Conservation (phyloP, 306 rosid genomes). For the Abrus precatorius region DNA sequence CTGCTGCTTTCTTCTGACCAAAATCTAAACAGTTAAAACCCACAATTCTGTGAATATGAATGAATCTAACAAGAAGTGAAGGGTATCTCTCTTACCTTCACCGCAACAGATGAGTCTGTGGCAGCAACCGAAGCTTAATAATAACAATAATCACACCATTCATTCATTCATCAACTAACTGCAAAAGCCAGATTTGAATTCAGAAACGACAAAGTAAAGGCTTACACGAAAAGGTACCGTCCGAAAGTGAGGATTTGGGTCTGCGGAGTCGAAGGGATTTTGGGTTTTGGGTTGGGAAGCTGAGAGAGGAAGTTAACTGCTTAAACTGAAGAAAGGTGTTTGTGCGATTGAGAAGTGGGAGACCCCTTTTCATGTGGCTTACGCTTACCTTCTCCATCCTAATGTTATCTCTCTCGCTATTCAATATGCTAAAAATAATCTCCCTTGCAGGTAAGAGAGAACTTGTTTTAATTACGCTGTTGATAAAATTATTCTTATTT, state of each 20-base stretch:
- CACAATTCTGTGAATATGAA: background rate
- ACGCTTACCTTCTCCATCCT: slow-evolving; percentile 20
- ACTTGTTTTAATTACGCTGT: too few relatives aligned
- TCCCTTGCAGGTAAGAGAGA: too few relatives aligned
- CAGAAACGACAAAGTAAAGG: background rate
- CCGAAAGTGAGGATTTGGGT: slow-evolving; percentile 49
- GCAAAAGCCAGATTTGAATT: background rate
- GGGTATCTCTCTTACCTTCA: slow-evolving; percentile 72
- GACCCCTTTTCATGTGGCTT: slow-evolving; percentile 18
- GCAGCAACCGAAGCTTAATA: slow-evolving; percentile 54
- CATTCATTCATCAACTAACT: background rate
- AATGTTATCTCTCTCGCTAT: background rate
- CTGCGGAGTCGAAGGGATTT: slow-evolving; percentile 12
- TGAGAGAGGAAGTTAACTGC: background rate
- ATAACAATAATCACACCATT: background rate
- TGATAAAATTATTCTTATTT: too few relatives aligned
- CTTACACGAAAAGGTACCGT: slow-evolving; percentile 52
- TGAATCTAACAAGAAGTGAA: slow-evolving; percentile 34
- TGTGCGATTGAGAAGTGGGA: background rate
- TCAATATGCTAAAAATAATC: too few relatives aligned
- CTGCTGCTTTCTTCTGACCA: slow-evolving; percentile 83
- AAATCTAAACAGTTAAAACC: slow-evolving; percentile 69
- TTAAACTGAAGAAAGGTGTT: slow-evolving; percentile 30
- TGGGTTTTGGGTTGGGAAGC: slow-evolving; percentile 17
- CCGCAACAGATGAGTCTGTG: slow-evolving; percentile 56